A percentile compares a stretch with the other conserved stretches of the same genome.
Conservation (phyloP, 306 rosid species). For the Fagus crenata region DNA sequence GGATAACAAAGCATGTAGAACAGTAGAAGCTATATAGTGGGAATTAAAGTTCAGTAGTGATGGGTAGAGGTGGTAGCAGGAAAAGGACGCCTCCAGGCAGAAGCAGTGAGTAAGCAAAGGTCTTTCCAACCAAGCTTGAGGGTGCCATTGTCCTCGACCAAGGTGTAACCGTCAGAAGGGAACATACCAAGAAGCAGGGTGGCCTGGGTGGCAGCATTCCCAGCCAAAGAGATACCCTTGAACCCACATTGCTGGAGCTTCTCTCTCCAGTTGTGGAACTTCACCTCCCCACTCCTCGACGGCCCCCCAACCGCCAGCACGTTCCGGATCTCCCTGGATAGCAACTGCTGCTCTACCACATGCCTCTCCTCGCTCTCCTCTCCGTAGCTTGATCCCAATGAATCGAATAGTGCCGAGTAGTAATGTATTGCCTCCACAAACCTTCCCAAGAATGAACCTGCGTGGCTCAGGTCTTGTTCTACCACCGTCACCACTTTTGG, state of each 20-base stretch:
- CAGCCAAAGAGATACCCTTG: conserved; percentile 78
- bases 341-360: conserved; percentile 90
- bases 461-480: conserved; percentile 90
- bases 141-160: conserved; percentile 93
- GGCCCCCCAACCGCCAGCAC: conserved; percentile 93
- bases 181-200: conserved; percentile 88
- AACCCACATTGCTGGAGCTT: conserved; percentile 86
- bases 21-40: background rate
- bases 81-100: conserved; percentile 93
- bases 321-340: conserved; percentile 86
- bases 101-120: conserved; percentile 95
- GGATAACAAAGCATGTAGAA: no score
- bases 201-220: conserved; percentile 97
- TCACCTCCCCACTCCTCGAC: conserved; percentile 76
- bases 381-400: conserved; percentile 89
- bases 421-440: conserved; percentile 97
- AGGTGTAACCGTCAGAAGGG: conserved; percentile 91
- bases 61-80: conserved; percentile 33
- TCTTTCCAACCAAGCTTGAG: conserved; percentile 99
- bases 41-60: background rate
- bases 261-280: conserved; percentile 94
- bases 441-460: conserved; percentile 90
- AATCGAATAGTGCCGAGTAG: conserved; percentile 92
- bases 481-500: conserved; percentile 99
- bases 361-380: conserved; percentile 97